These are phyloP conservation scores for Blechomonas ayalai DNA, from an alignment of 208 protist genomes.

Conservation along the genomic window DNA sequence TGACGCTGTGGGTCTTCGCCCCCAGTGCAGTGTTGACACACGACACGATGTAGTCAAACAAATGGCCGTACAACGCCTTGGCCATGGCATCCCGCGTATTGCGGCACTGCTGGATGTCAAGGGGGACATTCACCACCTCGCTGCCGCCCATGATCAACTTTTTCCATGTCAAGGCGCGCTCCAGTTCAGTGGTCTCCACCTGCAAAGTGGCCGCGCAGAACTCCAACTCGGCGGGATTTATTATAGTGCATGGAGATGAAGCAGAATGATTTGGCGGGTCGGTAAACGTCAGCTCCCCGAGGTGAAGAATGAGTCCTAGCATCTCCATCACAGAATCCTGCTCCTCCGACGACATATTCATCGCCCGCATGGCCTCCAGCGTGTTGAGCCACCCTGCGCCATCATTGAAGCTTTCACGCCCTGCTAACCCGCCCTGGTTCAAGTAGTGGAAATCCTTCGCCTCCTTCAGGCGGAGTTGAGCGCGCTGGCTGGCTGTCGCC, in stretches of 20 bases:
- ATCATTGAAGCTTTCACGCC: conserved; percentile 70
- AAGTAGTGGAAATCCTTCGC: conserved; percentile 70
- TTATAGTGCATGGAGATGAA: conserved; percentile 1
- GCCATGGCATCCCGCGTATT: conserved; percentile 91
- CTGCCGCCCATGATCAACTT: conserved; percentile 45
- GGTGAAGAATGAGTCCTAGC: conserved; percentile 90
- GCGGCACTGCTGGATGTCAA: conserved; percentile 69
- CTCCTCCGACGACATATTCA: conserved; percentile 75
- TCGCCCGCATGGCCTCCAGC: conserved; percentile 84
- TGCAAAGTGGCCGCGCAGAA: conserved; percentile 55
- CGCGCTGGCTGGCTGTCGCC: conserved; percentile 25
- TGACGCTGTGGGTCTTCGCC: conserved; percentile 45
- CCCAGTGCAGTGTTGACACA: conserved; percentile 91
- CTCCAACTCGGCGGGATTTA: conserved; percentile 23
- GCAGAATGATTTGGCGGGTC: conserved; percentile 4
- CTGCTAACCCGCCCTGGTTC: conserved; percentile 27
- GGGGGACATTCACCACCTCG: conserved; percentile 58
- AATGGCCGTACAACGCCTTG: conserved; percentile 90
- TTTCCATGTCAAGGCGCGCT: conserved; percentile 58
- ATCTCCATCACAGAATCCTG: conserved; percentile 73
- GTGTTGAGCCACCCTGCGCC: conserved; percentile 64
- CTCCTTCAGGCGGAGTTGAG: conserved; percentile 17
- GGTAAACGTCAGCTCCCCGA: conserved; percentile 92
- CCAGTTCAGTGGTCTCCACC: conserved; percentile 28
- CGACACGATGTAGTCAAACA: conserved; percentile 96